A percentile compares a stretch with the other conserved stretches of the same genome.
Evolutionary conservation across 805 yeast genomes (phyloP).

Genomic region (Dipodascus albidus): DNA sequence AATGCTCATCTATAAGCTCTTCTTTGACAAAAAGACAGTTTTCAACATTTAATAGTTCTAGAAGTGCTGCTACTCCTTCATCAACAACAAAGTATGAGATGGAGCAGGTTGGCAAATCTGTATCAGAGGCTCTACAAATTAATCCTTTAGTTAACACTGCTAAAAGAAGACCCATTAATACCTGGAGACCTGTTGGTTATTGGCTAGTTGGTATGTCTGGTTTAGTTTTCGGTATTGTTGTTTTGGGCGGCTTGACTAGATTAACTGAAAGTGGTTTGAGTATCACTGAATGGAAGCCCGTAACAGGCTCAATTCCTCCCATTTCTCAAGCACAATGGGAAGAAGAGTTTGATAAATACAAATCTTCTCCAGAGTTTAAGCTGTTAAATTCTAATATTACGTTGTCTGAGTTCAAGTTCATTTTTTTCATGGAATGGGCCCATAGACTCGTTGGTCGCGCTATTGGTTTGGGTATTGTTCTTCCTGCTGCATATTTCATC

Average conservation of each 20-base stretch:
- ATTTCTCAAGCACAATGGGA: slow-evolving; percentile 73
- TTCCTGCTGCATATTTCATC: slow-evolving; percentile 80
- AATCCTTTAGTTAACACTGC: slow-evolving; percentile 6
- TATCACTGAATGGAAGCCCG: slow-evolving; percentile 98
- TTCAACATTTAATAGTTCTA: neutral
- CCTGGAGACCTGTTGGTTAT: slow-evolving; percentile 60
- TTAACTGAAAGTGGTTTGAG: slow-evolving; percentile 92
- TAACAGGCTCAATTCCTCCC: slow-evolving; percentile 92
- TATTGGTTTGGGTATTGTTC: slow-evolving; percentile 70
- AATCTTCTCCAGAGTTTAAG: slow-evolving; percentile 81
- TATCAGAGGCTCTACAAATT: slow-evolving; percentile 4
- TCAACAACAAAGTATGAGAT: neutral
- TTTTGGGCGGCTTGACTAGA: slow-evolving; percentile 93
- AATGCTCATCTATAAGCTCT: slow-evolving; percentile 2
- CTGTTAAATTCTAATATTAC: slow-evolving; percentile 81
- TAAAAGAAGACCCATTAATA: slow-evolving; percentile 22
- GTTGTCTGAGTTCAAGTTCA: slow-evolving; percentile 87
- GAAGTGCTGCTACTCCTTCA: neutral
- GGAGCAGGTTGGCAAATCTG: slow-evolving; percentile 13
- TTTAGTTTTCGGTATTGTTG: slow-evolving; percentile 86
- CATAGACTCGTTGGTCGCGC: slow-evolving; percentile 88
- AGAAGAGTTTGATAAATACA: slow-evolving; percentile 68
- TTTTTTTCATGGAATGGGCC: slow-evolving; percentile 95
- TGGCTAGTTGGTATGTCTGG: slow-evolving; percentile 84
- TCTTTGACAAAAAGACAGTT: slow-evolving; percentile 5